Conservation (phyloP, 306 rosid species). For the Pterocarpus santalinus region DNA sequence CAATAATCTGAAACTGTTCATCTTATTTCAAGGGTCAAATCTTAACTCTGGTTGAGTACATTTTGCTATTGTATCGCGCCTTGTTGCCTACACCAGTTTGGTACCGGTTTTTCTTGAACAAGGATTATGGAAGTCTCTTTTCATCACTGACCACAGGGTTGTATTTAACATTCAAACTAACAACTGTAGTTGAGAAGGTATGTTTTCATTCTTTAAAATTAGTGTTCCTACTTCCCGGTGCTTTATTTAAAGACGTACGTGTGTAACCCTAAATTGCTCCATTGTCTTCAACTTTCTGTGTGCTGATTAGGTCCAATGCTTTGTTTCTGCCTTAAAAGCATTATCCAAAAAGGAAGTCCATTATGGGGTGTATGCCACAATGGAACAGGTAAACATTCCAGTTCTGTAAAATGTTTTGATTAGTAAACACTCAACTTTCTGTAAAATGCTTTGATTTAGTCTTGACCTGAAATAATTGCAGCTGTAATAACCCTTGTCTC, state of each 20-base stretch:
- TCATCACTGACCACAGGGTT: constrained; percentile 89
- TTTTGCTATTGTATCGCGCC: constrained; percentile 80
- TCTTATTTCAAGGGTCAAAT: constrained; percentile 76
- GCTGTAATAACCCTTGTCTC: no score
- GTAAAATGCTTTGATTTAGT: constrained; percentile 7
- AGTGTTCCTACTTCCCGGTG: constrained; percentile 39
- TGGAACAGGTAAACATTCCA: constrained; percentile 70
- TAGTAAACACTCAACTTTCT: constrained; percentile 45
- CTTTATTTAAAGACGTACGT: constrained; percentile 1
- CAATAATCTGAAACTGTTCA: constrained; percentile 51
- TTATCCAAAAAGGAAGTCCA: constrained; percentile 74
- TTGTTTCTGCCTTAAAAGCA: constrained; percentile 71
- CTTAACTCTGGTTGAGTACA: constrained; percentile 80
- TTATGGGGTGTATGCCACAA: constrained; percentile 84
- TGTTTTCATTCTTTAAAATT: constrained; percentile 37
- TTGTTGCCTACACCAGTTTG: constrained; percentile 90
- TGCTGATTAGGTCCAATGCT: constrained; percentile 66
- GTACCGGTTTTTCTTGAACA: constrained; percentile 90
- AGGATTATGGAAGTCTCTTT: constrained; percentile 85
- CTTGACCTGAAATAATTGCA: not conserved
- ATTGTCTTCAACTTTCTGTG: constrained; percentile 27
- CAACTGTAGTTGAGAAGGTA: constrained; percentile 86
- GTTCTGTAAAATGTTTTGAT: constrained; percentile 22
- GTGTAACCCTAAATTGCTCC: constrained; percentile 23
- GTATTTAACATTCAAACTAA: constrained; percentile 90